These are phyloP conservation scores for Thuidium tamariscinum DNA, from an alignment of 225 moss, liverwort and hornwort species.

Conservation along the genomic window DNA sequence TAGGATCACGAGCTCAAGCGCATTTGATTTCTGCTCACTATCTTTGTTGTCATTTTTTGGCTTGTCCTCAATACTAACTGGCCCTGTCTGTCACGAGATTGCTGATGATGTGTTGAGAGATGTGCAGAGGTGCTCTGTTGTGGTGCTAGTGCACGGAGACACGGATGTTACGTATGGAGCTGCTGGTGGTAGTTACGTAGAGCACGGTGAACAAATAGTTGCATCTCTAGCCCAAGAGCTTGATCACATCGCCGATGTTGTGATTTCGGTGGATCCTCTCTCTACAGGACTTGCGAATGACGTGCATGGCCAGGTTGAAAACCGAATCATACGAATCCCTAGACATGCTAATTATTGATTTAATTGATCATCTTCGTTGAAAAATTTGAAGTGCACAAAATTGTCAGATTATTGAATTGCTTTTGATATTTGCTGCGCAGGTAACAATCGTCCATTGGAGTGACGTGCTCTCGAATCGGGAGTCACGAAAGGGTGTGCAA, in stretches of 20 bases:
- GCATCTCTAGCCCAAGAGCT: slow-evolving; percentile 45
- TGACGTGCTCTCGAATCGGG: slow-evolving; percentile 20
- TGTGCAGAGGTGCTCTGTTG: slow-evolving; percentile 68
- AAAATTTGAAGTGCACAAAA: background rate
- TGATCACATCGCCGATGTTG: slow-evolving; percentile 54
- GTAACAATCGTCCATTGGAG: slow-evolving; percentile 42
- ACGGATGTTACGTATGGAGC: slow-evolving; percentile 6
- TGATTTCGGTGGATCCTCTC: slow-evolving; percentile 71
- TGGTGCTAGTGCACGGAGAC: slow-evolving; percentile 76
- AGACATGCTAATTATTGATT: background rate
- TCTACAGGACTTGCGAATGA: slow-evolving; percentile 60
- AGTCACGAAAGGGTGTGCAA: slow-evolving; percentile 31
- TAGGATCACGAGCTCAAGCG: background rate
- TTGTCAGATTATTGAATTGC: background rate
- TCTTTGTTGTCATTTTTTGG: background rate
- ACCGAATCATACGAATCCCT: background rate
- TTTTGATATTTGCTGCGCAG: slow-evolving; percentile 10
- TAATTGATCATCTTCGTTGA: background rate
- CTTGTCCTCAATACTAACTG: background rate
- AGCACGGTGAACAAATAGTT: slow-evolving; percentile 3
- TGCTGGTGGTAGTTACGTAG: slow-evolving; percentile 6
- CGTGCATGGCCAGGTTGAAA: slow-evolving; percentile 74
- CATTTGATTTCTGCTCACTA: background rate
- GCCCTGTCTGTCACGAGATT: background rate
- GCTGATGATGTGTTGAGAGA: background rate